Base-by-base conservation (phyloP, 768 basidiomycete genomes). In the Boletus patriciae region DNA sequence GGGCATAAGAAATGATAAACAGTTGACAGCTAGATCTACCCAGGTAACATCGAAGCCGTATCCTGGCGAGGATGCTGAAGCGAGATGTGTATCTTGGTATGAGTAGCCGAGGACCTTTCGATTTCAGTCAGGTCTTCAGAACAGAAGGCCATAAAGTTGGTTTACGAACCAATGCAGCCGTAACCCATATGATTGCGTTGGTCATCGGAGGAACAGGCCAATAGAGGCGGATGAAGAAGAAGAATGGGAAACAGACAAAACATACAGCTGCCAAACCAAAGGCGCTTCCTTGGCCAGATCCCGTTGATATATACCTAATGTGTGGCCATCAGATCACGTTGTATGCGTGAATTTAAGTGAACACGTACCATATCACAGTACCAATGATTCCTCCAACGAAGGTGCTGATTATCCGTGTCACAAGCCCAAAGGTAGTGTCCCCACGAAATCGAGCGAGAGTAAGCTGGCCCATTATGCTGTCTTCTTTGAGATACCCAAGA, bases 171-270 rank as follows among this genome's bases (percentile, higher is more conserved):
- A 90, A 67, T 27, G 76, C 75, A 13, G 76, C 62, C 2, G 88
- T 91, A 9, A 87, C 80, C 62, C 84, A 85, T 64, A 85, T 81
- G 21, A 90, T 81, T 31, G 89, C 74, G 50, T 84, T 84, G n/a
- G 82, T 85, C 78, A 92, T 82, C 0, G 87, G 85, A 1, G 84
- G 78, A 11, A 83, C 84, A 1, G 90, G 87, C 79, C 82, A 88
- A 70, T 92, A 88, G 19, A 92, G 69, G 45, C 86, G 75, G n/a
- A 80, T 76, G 63, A 81, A 90, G 68, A 85, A 85, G 62, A 92
- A 80, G 61, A 88, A 76, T 0, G 91, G 92, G 64, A 87, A 89
- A 53, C 81, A 84, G 3, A 91, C 82, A 5, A 81, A 82, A 48
- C 81, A 81, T 0, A 85, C 80, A 0, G 83, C 88, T 0, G 83